A percentile compares a stretch with the other conserved stretches of the same genome.
Conservation (phyloP, 306 rosid species). For the Prunus mume region DNA sequence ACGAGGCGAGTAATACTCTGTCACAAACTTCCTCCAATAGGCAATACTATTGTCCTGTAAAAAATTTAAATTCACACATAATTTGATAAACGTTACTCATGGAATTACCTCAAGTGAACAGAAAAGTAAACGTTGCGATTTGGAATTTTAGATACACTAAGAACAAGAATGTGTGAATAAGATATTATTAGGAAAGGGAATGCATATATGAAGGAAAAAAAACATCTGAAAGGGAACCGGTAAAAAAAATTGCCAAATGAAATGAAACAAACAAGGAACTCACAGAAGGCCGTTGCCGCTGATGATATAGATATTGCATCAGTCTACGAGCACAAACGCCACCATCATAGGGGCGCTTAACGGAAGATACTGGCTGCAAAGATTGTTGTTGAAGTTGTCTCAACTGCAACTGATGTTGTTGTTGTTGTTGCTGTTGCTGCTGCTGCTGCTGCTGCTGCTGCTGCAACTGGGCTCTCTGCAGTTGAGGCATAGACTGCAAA, state of each 20-base stretch:
- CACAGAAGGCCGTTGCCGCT: constrained; percentile 79
- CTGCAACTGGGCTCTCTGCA: constrained; percentile 72
- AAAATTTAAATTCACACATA: constrained; percentile 6
- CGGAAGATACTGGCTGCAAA: constrained; percentile 56
- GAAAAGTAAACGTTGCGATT: not conserved
- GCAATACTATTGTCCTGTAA: constrained; percentile 85
- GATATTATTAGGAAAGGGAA: not conserved
- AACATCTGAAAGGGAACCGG: not conserved
- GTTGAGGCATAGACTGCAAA: constrained; percentile 83
- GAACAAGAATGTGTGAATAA: not conserved
- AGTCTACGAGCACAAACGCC: constrained; percentile 93
- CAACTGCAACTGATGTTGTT: constrained; percentile 43
- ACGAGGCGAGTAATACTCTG: constrained; percentile 92
- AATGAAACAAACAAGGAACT: constrained; percentile 32
- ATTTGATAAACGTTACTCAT: not conserved
- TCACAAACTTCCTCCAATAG: constrained; percentile 98
- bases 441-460: constrained; percentile 63
- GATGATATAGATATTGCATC: constrained; percentile 96
- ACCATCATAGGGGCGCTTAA: constrained; percentile 74
- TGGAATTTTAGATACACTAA: not conserved
- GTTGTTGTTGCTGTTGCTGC: constrained; percentile 5
- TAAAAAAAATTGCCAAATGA: not conserved
- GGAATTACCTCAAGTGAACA: not conserved
- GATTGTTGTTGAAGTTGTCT: constrained; percentile 81
- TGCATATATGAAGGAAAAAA: not conserved